A percentile compares a stretch with the other conserved stretches of the same genome.
phyloP scores from a whole-genome alignment of 768 basidiomycete species.

The Serendipita indica region DNA sequence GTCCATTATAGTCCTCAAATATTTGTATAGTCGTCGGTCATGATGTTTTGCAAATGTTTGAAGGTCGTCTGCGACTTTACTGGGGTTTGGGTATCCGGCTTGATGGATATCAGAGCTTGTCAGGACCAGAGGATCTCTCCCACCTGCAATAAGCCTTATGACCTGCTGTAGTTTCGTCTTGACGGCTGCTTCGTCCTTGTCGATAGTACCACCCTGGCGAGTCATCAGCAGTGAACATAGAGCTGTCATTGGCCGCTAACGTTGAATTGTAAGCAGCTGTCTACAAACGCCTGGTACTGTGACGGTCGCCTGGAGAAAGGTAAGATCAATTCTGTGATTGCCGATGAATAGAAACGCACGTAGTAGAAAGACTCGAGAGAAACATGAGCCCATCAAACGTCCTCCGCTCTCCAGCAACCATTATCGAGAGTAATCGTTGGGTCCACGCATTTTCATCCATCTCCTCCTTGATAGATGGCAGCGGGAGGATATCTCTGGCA shows the following conservation, averaged over 20 bases:
- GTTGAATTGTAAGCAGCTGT: slow-evolving; percentile 67
- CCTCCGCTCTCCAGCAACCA: slow-evolving; percentile 33
- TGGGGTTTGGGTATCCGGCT: slow-evolving; percentile 50
- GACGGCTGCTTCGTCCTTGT: slow-evolving; percentile 58
- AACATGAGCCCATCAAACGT: slow-evolving; percentile 41
- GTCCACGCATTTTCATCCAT: slow-evolving; percentile 72
- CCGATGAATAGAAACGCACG: slow-evolving; percentile 30
- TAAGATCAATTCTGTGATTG: neutral
- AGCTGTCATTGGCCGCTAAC: slow-evolving; percentile 32
- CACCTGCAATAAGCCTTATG: slow-evolving; percentile 48
- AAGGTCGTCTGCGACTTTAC: slow-evolving; percentile 66
- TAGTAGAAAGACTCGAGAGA: slow-evolving; percentile 46
- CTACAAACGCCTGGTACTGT: slow-evolving; percentile 52
- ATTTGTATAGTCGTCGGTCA: slow-evolving; percentile 71
- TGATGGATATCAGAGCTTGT: neutral
- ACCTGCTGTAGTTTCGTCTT: slow-evolving; percentile 38
- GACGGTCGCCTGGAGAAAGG: slow-evolving; percentile 43
- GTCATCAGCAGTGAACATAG: slow-evolving; percentile 7
- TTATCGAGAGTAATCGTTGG: slow-evolving; percentile 58
- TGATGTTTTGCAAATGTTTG: slow-evolving; percentile 73
- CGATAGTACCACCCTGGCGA: slow-evolving; percentile 77
- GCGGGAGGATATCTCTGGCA: slow-evolving; percentile 65
- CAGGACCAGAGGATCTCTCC: slow-evolving; percentile 17
- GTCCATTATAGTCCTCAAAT: slow-evolving; percentile 70
- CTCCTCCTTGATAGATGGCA: slow-evolving; percentile 34